Conservation (phyloP, 2,329 filamentous ascomycete species). For the Sporothrix schenckii region DNA sequence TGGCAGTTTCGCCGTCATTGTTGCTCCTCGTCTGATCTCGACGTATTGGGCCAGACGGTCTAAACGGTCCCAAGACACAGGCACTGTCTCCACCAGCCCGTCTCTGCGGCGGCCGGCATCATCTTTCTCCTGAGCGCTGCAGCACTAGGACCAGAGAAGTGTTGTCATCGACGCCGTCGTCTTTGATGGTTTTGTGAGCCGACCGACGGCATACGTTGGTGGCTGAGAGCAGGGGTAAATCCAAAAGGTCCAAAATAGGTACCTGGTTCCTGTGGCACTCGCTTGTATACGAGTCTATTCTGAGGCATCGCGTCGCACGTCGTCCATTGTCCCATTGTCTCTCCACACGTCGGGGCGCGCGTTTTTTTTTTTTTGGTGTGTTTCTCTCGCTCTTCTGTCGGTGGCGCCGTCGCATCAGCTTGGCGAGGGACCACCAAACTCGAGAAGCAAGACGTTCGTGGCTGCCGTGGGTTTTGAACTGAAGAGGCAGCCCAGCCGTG, state of each 20-base stretch:
- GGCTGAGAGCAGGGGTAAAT: not conserved
- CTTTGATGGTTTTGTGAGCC: not conserved
- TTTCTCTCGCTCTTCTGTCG: not conserved
- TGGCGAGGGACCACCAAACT: not conserved
- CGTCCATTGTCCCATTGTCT: not conserved
- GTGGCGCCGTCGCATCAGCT: conserved; percentile 9
- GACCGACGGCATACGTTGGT: not conserved
- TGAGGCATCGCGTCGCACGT: not conserved
- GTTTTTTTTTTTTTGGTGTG: not conserved
- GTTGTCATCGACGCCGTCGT: conserved; percentile 1
- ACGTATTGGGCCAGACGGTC: not conserved
- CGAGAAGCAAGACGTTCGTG: no score
- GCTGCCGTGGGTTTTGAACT: not conserved
- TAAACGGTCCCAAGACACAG: not conserved
- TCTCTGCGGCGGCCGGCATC: not conserved
- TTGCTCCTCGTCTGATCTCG: no score
- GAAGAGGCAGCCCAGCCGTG: conserved; percentile 10
- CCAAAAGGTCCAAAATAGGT: not conserved
- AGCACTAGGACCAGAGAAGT: not conserved
- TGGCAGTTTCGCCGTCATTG: not conserved
- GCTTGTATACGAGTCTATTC: not conserved
- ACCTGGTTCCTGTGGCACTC: conserved; percentile 7
- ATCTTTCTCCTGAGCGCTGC: not conserved
- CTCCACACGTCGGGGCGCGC: conserved; percentile 15
- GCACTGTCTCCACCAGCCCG: not conserved